Evolutionary conservation across 192 early-diverging fungal genomes (phyloP).

Genomic region (Backusella luteola): DNA sequence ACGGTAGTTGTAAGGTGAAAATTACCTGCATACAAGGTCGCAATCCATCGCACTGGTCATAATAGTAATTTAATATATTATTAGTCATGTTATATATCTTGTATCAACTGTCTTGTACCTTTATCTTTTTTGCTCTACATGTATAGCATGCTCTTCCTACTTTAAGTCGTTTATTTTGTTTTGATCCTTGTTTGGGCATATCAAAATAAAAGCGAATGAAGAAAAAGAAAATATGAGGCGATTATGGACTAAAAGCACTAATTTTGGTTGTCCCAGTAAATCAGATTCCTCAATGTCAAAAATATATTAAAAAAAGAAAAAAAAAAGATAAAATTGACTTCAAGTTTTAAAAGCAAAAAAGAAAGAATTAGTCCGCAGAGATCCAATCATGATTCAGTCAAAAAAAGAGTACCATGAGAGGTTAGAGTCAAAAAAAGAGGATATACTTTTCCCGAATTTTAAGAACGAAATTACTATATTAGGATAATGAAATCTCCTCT

Average conservation of each 20-base stretch:
- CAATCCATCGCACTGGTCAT: conserved; percentile 26
- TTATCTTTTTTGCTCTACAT: conserved; percentile 23
- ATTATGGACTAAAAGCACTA: not conserved
- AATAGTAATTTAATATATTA: not conserved
- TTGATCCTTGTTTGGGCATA: not conserved
- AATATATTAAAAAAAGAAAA: conserved; percentile 1
- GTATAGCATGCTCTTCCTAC: conserved; percentile 23
- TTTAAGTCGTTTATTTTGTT: conserved; percentile 18
- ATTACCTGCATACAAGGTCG: conserved; percentile 31
- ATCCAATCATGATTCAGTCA: not conserved
- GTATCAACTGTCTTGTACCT: conserved; percentile 7
- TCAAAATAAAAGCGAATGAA: not conserved
- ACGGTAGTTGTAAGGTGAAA: not conserved
- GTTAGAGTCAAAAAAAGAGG: not conserved
- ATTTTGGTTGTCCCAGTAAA: not conserved
- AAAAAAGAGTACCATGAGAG: not conserved
- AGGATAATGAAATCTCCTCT: not conserved
- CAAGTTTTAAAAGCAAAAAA: not conserved
- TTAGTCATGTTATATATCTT: not conserved
- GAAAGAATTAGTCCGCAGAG: not conserved
- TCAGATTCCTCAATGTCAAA: not conserved
- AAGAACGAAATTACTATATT: not conserved
- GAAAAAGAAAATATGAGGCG: not conserved
- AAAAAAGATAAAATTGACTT: conserved; percentile 10
- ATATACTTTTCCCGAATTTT: not conserved